Evolutionary conservation across 352 stramenopile species (phyloP).

Genomic region (Thalassiosira hispida): DNA sequence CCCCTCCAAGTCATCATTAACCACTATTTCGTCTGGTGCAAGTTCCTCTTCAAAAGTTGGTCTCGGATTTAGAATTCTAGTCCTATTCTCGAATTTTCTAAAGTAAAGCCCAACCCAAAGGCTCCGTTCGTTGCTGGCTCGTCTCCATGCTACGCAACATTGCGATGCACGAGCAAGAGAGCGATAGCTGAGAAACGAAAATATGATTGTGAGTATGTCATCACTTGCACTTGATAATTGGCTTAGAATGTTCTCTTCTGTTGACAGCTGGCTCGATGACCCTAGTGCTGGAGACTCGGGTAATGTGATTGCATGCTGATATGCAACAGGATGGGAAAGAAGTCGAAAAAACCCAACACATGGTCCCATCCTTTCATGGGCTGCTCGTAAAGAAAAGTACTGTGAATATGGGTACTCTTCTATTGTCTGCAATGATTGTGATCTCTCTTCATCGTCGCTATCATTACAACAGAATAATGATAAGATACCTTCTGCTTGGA

Average conservation of each 20-base stretch:
- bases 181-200: conserved; percentile 50
- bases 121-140: conserved; percentile 1
- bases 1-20: conserved; percentile 3
- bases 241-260: not conserved
- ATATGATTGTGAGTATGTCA: conserved; percentile 31
- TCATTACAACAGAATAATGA: conserved; percentile 39
- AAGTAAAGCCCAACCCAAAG: conserved; percentile 46
- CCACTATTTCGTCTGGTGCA: not conserved
- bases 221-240: conserved; percentile 19
- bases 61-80: too few species aligned
- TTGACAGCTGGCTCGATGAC: not conserved
- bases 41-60: conserved; percentile 40
- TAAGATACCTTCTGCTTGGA: conserved; percentile 43
- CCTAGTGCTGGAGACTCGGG: not conserved
- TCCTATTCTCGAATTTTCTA: conserved; percentile 23
- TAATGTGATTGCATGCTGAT: not conserved
- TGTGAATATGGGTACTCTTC: conserved; percentile 10
- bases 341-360: conserved; percentile 31
- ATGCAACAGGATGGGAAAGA: conserved; percentile 32
- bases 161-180: conserved; percentile 45
- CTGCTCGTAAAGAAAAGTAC: conserved; percentile 23
- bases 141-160: conserved; percentile 39
- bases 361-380: conserved; percentile 33
- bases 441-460: conserved; percentile 14
- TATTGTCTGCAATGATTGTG: not conserved